Conservation (phyloP, 106 monocot genomes). For the Acorus calamus region DNA sequence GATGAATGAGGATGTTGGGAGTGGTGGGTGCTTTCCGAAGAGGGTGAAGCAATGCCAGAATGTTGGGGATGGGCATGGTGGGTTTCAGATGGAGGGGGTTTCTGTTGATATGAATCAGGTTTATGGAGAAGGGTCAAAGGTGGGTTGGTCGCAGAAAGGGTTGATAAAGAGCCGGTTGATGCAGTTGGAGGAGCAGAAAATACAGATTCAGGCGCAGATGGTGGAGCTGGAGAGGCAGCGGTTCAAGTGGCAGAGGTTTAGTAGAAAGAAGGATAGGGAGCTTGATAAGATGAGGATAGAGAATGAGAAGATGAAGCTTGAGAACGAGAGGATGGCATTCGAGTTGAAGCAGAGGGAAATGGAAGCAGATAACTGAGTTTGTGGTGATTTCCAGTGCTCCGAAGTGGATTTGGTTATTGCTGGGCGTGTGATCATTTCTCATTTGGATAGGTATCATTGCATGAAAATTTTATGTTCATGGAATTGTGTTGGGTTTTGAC, state of each 20-base stretch:
- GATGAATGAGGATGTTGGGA: slow-evolving; percentile 13
- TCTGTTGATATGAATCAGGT: slow-evolving; percentile 34
- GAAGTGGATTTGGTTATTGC: too few species aligned
- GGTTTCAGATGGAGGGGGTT: slow-evolving; percentile 13
- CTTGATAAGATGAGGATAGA: slow-evolving; percentile 44
- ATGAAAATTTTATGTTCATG: too few species aligned
- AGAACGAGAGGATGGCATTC: slow-evolving; percentile 45
- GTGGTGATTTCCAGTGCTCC: background rate
- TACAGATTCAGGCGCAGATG: slow-evolving; percentile 48
- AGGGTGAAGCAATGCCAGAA: slow-evolving; percentile 24
- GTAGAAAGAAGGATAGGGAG: slow-evolving; percentile 64
- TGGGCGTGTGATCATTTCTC: too few species aligned
- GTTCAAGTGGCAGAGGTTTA: slow-evolving; percentile 59
- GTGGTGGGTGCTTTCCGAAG: slow-evolving; percentile 21
- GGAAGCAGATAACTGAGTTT: slow-evolving; percentile 4
- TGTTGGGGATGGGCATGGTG: slow-evolving; percentile 18
- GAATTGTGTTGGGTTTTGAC: too few species aligned
- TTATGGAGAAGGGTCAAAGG: slow-evolving; percentile 25
- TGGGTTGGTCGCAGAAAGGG: slow-evolving; percentile 15
- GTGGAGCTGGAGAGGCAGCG: slow-evolving; percentile 43
- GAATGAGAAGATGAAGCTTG: slow-evolving; percentile 71
- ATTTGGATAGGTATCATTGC: too few species aligned
- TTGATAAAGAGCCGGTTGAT: slow-evolving; percentile 18
- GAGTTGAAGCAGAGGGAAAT: slow-evolving; percentile 62
- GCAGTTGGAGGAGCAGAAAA: slow-evolving; percentile 39